Conservation (phyloP, 768 basidiomycete genomes). For the Strobilomyces confusus region DNA sequence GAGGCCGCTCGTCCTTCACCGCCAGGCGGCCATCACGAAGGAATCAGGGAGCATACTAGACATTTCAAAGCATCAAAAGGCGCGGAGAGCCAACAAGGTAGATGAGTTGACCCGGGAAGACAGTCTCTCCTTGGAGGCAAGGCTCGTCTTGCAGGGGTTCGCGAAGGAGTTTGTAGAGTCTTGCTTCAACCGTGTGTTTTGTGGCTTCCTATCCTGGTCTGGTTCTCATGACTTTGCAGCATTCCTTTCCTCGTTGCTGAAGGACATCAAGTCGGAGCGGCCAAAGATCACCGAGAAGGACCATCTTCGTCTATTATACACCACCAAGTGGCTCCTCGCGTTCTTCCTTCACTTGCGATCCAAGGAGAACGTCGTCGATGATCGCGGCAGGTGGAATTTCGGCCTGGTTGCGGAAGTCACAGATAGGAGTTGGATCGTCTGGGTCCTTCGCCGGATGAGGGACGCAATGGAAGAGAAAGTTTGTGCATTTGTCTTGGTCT, state of each 20-base stretch:
- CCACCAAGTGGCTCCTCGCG: conserved; percentile 89
- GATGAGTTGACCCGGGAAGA: conserved; percentile 70
- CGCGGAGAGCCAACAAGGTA: conserved; percentile 54
- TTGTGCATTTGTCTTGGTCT: conserved; percentile 1
- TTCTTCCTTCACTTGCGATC: conserved; percentile 66
- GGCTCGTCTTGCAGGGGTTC: conserved; percentile 59
- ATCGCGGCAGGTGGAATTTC: conserved; percentile 50
- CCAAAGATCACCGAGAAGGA: conserved; percentile 94
- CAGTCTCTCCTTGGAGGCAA: conserved; percentile 63
- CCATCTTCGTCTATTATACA: conserved; percentile 80
- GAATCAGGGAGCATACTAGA: conserved; percentile 73
- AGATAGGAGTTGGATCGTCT: conserved; percentile 83
- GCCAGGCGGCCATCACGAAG: conserved; percentile 71
- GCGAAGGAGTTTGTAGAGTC: conserved; percentile 72
- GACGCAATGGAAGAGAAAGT: conserved; percentile 91
- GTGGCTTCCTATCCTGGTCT: conserved; percentile 5
- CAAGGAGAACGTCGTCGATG: conserved; percentile 32
- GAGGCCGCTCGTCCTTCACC: conserved; percentile 73
- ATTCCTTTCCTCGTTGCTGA: conserved; percentile 81
- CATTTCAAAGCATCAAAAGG: conserved; percentile 56
- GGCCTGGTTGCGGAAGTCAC: conserved; percentile 81
- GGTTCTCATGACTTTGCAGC: conserved; percentile 42
- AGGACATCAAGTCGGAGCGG: conserved; percentile 91
- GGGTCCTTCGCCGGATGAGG: conserved; percentile 87
- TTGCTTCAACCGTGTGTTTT: conserved; percentile 81